phyloP scores from a whole-genome alignment of 176 grass and related monocot species.

The Cenchrus purpureus region DNA sequence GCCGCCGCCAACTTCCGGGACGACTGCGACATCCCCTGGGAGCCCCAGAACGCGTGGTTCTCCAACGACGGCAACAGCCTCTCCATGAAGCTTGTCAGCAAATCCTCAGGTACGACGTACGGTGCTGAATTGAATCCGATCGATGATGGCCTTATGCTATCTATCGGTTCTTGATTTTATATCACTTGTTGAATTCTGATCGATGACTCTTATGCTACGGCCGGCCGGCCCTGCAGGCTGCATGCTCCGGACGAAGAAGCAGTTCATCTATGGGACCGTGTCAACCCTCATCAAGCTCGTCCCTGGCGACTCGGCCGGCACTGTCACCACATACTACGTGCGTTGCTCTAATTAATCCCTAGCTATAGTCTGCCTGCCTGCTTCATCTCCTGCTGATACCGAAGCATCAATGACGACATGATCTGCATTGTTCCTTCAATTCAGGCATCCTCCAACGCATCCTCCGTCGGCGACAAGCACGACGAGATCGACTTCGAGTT shows the following conservation, averaged over 20 bases:
- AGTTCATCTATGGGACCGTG: constrained; percentile 74
- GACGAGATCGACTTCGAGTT: constrained; percentile 95
- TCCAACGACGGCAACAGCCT: constrained; percentile 31
- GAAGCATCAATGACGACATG: background rate
- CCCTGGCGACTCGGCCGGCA: constrained; percentile 70
- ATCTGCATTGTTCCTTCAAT: background rate
- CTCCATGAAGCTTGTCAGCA: constrained; percentile 42
- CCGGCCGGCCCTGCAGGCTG: constrained; percentile 32
- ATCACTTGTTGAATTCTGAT: too few species aligned
- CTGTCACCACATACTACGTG: constrained; percentile 81
- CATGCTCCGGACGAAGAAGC: constrained; percentile 65
- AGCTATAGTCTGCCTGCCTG: background rate
- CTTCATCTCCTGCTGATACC: too few species aligned
- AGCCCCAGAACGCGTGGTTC: constrained; percentile 48
- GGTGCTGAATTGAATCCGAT: background rate
- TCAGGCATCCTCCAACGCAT: constrained; percentile 55
- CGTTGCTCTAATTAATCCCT: background rate
- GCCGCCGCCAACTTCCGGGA: constrained; percentile 42
- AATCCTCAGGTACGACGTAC: constrained; percentile 28
- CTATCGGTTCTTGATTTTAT: too few species aligned
- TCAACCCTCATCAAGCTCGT: constrained; percentile 68
- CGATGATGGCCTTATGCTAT: too few species aligned
- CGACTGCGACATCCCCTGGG: constrained; percentile 51
- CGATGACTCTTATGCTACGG: constrained; percentile 24
- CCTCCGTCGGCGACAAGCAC: constrained; percentile 49